Evolutionary conservation across 306 rosid species (phyloP), one percentile per base, ranked within the genome.

Genomic region (Myrica gale): DNA sequence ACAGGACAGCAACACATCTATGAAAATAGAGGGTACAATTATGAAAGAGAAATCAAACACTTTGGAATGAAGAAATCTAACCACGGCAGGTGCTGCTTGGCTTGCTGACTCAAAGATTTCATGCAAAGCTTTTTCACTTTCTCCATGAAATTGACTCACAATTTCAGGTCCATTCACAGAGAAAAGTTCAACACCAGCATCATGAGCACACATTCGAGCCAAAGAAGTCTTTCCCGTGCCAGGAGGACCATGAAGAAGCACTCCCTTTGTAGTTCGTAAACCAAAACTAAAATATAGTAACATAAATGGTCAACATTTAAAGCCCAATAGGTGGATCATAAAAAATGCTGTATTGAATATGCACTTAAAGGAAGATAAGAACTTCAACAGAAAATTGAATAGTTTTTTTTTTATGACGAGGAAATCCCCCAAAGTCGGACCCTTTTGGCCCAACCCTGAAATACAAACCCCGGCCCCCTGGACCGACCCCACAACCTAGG

Each of bases 151-250:
- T 79, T 85, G 90, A 66, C 88, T 84, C 17, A 92, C 81, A 81
- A 92, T 84, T 88, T 92, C 96, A 80, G 97, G 91, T 75, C 96
- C 98, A 80, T 89, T 87, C 76, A 94, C 84, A 48, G 83, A 77
- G 84, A 89, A 94, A 73, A 92, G 61, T 6, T 82, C 90, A 82
- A 94, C 83, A 74, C 95, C 97, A 65, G 82, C 90, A 78, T 94
- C 93, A 81, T 17, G 87, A 71, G 87, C 89, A 83, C 96, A 94
- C 72, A 89, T 58, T 43, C 45, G 87, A 82, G 90, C 98, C 83
- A 94, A 76, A 41, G 93, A 86, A 82, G 98, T 89, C 85, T 94
- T 94, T 82, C 98, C 98, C 12, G 96, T 94, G 80, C 98, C 98
- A 76, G 98, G 90, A 43, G 98, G 95, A 43, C 98, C 97, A 76